Conservation (phyloP, 2,329 filamentous ascomycete species). For the Colletotrichum paranaense region DNA sequence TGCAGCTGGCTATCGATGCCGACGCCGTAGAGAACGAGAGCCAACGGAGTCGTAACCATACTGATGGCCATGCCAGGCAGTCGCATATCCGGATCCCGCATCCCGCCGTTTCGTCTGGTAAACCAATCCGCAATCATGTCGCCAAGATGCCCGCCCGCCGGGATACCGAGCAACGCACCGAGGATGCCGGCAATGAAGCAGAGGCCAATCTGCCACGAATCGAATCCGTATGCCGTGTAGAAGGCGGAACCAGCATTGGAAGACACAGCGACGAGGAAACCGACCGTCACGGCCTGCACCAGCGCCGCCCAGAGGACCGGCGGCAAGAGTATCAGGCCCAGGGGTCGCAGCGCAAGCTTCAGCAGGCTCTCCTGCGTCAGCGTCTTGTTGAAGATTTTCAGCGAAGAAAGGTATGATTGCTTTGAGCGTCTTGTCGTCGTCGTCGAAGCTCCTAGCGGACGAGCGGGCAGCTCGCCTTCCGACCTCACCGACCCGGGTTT, state of each 20-base stretch:
- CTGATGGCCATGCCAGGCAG: slow-evolving; percentile 64
- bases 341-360: slow-evolving; percentile 61
- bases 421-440: slow-evolving; percentile 27
- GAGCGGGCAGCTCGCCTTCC: slow-evolving; percentile 34
- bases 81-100: slow-evolving; percentile 71
- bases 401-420: slow-evolving; percentile 46
- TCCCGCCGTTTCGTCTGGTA: slow-evolving; percentile 63
- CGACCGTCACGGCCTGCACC: slow-evolving; percentile 65
- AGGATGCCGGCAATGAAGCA: slow-evolving; percentile 62
- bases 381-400: slow-evolving; percentile 53
- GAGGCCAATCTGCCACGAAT: slow-evolving; percentile 60
- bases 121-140: slow-evolving; percentile 60
- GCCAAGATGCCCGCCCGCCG: slow-evolving; percentile 59
- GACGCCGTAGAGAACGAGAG: slow-evolving; percentile 58
- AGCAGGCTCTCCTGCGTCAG: slow-evolving; percentile 59
- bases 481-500: slow-evolving; percentile 30
- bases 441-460: neutral
- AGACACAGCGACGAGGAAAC: slow-evolving; percentile 65
- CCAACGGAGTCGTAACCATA: slow-evolving; percentile 60
- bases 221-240: slow-evolving; percentile 53
- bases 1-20: slow-evolving; percentile 58
- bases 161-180: slow-evolving; percentile 60
- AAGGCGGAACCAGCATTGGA: slow-evolving; percentile 63
- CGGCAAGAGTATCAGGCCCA: slow-evolving; percentile 61
- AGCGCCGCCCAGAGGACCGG: slow-evolving; percentile 66